A percentile compares a stretch with the other conserved stretches of the same genome.
phyloP scores from a whole-genome alignment of 495 filamentous ascomycete species.

The Tuber umbilicatum region DNA sequence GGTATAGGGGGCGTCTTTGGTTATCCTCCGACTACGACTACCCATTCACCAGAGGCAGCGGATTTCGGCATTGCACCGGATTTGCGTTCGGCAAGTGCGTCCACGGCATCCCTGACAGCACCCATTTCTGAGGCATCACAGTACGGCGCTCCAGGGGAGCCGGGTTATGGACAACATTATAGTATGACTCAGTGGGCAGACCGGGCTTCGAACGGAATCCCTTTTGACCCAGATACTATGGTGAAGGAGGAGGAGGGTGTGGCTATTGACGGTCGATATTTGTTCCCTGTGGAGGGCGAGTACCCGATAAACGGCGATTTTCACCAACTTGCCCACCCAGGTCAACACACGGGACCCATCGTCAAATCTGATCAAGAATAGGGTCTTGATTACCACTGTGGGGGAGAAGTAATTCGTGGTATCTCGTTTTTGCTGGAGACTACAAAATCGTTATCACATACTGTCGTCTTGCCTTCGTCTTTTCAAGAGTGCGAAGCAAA shows the following conservation, averaged over 20 bases:
- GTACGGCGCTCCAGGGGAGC: constrained; percentile 24
- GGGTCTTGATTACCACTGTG: not conserved
- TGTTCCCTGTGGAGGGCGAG: not conserved
- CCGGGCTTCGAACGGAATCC: constrained; percentile 14
- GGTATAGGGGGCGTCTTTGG: constrained; percentile 28
- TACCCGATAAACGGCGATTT: not conserved
- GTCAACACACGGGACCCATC: not conserved
- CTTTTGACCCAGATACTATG: not conserved
- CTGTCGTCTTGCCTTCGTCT: not conserved
- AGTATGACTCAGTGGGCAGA: constrained; percentile 32
- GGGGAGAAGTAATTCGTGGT: not conserved
- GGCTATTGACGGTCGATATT: not conserved
- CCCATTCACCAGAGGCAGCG: constrained; percentile 34
- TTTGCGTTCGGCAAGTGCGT: constrained; percentile 37
- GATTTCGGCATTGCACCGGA: constrained; percentile 30
- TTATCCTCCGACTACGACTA: no score
- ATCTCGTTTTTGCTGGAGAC: constrained; percentile 4
- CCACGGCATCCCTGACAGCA: constrained; percentile 39
- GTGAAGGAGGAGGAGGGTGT: not conserved
- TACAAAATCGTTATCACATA: not conserved
- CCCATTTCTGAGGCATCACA: constrained; percentile 39
- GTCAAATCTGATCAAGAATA: not conserved
- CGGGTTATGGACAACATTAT: constrained; percentile 19
- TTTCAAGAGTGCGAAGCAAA: not conserved
- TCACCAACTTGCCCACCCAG: not conserved